Conservation (phyloP, 2,329 filamentous ascomycete genomes). For the Fonsecaea monophora region DNA sequence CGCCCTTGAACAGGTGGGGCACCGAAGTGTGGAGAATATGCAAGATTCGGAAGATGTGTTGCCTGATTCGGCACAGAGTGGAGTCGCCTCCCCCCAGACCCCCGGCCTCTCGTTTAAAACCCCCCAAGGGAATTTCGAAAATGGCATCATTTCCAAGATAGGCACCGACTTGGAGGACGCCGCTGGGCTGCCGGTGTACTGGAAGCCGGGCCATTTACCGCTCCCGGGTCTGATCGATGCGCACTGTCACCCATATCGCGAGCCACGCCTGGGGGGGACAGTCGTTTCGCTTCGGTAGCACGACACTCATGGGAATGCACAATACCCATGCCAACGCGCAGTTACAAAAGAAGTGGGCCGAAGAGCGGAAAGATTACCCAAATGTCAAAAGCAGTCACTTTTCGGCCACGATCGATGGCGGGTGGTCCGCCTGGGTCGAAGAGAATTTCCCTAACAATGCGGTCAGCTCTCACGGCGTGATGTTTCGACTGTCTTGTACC, state of each 20-base stretch:
- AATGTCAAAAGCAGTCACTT: conserved; percentile 57
- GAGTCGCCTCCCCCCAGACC: no score
- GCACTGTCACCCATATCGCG: conserved; percentile 22
- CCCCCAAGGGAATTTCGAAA: neutral
- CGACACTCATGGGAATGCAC: conserved; percentile 31
- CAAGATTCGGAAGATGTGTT: no score
- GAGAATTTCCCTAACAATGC: neutral
- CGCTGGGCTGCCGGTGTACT: conserved; percentile 5
- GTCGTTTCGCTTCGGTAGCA: conserved; percentile 28
- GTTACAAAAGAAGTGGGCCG: conserved; percentile 19
- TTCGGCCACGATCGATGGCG: conserved; percentile 57
- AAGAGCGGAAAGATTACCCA: conserved; percentile 21
- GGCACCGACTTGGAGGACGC: neutral
- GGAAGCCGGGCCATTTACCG: conserved; percentile 21
- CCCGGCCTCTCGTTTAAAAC: no score
- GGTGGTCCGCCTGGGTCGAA: conserved; percentile 51
- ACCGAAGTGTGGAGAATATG: no score
- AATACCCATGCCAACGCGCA: conserved; percentile 15
- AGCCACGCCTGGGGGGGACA: conserved; percentile 16
- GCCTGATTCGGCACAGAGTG: no score
- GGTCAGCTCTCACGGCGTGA: no score
- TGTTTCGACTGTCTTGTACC: no score
- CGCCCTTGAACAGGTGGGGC: no score
- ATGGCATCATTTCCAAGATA: conserved; percentile 19
- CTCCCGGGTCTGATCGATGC: conserved; percentile 30